Evolutionary conservation across 306 rosid genomes (phyloP).

Genomic region (Abrus pulchellus): DNA sequence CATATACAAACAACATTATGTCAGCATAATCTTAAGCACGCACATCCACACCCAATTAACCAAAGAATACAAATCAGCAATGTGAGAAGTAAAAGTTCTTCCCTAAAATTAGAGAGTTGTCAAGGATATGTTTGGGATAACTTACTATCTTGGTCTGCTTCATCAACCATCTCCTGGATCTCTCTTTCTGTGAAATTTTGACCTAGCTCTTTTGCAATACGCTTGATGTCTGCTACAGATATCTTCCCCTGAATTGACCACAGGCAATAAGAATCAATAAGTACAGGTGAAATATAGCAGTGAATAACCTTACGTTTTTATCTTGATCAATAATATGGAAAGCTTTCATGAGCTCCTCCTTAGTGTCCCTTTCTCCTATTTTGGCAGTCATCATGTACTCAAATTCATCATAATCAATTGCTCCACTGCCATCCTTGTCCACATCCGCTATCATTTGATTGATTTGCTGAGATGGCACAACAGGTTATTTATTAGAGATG

Average conservation of each 20-base stretch:
- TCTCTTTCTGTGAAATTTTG: constrained; percentile 70
- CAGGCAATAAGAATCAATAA: constrained; percentile 37
- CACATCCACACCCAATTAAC: neutral
- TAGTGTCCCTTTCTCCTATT: constrained; percentile 97
- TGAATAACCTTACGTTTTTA: constrained; percentile 63
- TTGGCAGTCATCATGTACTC: constrained; percentile 96
- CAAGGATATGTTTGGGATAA: constrained; percentile 37
- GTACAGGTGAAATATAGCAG: constrained; percentile 1
- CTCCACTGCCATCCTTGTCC: constrained; percentile 98
- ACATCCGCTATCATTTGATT: constrained; percentile 96
- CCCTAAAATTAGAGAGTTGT: constrained; percentile 19
- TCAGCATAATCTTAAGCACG: constrained; percentile 32
- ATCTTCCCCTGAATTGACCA: constrained; percentile 77
- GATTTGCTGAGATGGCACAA: constrained; percentile 77
- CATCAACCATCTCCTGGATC: constrained; percentile 78
- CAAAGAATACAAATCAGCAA: neutral
- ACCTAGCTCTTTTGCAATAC: constrained; percentile 74
- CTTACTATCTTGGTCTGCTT: constrained; percentile 85
- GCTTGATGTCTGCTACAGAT: constrained; percentile 81
- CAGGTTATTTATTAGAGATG: constrained; percentile 49
- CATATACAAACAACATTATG: neutral
- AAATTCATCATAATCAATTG: constrained; percentile 93
- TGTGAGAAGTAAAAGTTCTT: constrained; percentile 25
- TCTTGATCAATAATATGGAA: constrained; percentile 83
- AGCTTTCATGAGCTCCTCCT: constrained; percentile 96